phyloP scores from a whole-genome alignment of 495 filamentous ascomycete species.

The Annulohypoxylon stygium region DNA sequence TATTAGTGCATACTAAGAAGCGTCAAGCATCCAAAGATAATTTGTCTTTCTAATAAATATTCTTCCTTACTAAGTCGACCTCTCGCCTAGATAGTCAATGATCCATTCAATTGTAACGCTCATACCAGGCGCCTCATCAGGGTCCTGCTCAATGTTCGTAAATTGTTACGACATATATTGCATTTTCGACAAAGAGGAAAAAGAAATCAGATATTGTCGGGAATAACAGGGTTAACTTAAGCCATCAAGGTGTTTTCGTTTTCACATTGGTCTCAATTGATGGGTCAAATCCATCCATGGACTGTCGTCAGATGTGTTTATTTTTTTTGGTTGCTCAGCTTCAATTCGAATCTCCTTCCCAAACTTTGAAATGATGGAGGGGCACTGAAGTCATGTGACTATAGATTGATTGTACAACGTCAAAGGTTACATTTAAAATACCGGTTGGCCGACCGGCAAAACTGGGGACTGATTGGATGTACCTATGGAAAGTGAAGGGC shows the following conservation, averaged over 20 bases:
- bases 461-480: slow-evolving; percentile 41
- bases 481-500: slow-evolving; percentile 20
- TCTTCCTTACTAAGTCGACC: background rate
- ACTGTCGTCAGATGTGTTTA: background rate
- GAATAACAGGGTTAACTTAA: background rate
- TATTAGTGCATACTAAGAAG: background rate
- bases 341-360: background rate
- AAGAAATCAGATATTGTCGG: background rate
- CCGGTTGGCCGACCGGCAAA: slow-evolving; percentile 36
- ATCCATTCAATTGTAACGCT: background rate
- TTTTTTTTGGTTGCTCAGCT: background rate
- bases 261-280: slow-evolving; percentile 15
- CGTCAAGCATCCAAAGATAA: background rate
- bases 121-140: background rate
- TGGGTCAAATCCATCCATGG: background rate
- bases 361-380: slow-evolving; percentile 3
- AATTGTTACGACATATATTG: background rate
- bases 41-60: background rate
- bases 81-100: background rate
- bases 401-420: too few species aligned
- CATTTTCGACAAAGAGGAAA: background rate
- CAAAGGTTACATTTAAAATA: background rate
- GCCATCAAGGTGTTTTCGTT: slow-evolving; percentile 32
- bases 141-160: background rate
- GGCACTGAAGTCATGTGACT: slow-evolving; percentile 30